Percentiles rank a stretch among this genome's conserved stretches.
Evolutionary conservation across 1,284 basidiomycete genomes (phyloP).

Genomic region (Naganishia sp.): DNA sequence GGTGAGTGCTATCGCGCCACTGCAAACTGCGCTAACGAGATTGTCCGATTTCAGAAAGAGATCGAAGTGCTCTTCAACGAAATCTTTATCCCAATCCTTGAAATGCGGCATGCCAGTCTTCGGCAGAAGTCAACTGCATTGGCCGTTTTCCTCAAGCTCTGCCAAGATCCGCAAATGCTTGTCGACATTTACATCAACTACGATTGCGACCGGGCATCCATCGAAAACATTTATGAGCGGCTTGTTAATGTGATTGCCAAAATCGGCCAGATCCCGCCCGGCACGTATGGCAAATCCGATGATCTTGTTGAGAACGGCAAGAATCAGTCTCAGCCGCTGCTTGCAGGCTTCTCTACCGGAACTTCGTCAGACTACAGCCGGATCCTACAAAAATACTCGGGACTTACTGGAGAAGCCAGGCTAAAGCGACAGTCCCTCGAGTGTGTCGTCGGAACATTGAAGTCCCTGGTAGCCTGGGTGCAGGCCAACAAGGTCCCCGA

Average conservation of each 20-base stretch:
- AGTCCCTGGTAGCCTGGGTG: conserved; percentile 77
- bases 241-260: conserved; percentile 93
- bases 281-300: conserved; percentile 56
- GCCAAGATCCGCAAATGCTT: conserved; percentile 90
- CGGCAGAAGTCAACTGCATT: conserved; percentile 92
- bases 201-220: conserved; percentile 88
- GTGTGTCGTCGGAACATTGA: conserved; percentile 80
- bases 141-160: conserved; percentile 79
- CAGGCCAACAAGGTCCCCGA: conserved; percentile 24
- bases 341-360: conserved; percentile 22
- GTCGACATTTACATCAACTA: conserved; percentile 98
- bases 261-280: conserved; percentile 72
- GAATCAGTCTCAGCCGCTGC: conserved; percentile 35
- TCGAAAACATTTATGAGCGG: conserved; percentile 94
- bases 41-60: conserved; percentile 72
- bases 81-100: conserved; percentile 97
- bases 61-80: conserved; percentile 97
- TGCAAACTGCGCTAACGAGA: neutral
- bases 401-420: conserved; percentile 73
- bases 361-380: conserved; percentile 28
- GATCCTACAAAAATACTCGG: conserved; percentile 60
- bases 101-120: conserved; percentile 94
- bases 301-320: conserved; percentile 38
- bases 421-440: conserved; percentile 85
- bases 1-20: conserved; percentile 52